Conservation (phyloP, 2,329 filamentous ascomycete genomes). For the Alternaria arborescens region DNA sequence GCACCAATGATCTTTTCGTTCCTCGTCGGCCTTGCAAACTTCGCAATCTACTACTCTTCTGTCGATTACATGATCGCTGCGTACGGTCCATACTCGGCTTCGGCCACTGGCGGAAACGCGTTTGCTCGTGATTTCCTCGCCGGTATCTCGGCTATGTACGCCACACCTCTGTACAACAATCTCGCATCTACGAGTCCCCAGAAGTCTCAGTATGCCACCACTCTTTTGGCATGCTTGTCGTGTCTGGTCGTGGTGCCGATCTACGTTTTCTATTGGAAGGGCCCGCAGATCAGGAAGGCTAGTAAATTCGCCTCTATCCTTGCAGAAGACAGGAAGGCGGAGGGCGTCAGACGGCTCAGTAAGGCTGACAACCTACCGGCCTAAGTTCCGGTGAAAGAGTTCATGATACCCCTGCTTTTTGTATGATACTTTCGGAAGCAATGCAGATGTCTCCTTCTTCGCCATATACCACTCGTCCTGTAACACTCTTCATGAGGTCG, state of each 20-base stretch:
- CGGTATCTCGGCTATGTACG: constrained; percentile 73
- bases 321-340: constrained; percentile 34
- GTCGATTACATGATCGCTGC: constrained; percentile 81
- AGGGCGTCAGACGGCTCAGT: constrained; percentile 28
- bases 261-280: constrained; percentile 61
- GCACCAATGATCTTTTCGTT: constrained; percentile 70
- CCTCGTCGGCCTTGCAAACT: constrained; percentile 74
- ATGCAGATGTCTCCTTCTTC: not conserved
- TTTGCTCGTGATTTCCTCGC: constrained; percentile 77
- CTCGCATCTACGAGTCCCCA: constrained; percentile 47
- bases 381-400: not conserved
- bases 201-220: constrained; percentile 59
- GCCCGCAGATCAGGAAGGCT: constrained; percentile 60
- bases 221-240: constrained; percentile 61
- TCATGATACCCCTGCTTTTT: not conserved
- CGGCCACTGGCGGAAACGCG: constrained; percentile 78
- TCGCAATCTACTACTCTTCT: constrained; percentile 76
- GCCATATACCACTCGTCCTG: not conserved
- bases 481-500: not conserved
- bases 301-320: constrained; percentile 60
- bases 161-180: constrained; percentile 64
- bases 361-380: constrained; percentile 27
- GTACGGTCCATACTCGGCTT: constrained; percentile 76
- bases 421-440: not conserved
- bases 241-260: constrained; percentile 52